These are phyloP conservation scores for Phytophthora colocasiae DNA, from an alignment of 352 stramenopile species.

Conservation along the genomic window DNA sequence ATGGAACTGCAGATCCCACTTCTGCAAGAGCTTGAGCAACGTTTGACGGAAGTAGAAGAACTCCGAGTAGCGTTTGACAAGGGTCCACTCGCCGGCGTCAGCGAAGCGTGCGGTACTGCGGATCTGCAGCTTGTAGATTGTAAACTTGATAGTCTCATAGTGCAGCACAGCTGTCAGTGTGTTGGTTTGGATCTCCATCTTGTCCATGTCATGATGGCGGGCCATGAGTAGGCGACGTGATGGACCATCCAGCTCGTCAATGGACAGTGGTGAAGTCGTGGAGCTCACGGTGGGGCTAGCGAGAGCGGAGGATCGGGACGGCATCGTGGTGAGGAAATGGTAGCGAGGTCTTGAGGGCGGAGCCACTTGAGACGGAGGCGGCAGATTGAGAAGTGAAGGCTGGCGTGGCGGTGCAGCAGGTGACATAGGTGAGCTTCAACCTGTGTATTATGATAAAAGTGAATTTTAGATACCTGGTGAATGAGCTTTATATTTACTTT, in stretches of 20 bases:
- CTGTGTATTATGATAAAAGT: neutral
- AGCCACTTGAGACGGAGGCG: conserved; percentile 33
- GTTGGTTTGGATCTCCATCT: conserved; percentile 58
- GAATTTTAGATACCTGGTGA: neutral
- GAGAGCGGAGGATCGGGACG: conserved; percentile 22
- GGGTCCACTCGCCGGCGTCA: conserved; percentile 49
- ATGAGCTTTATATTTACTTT: too few relatives aligned
- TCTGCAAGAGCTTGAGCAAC: conserved; percentile 55
- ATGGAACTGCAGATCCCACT: conserved; percentile 48
- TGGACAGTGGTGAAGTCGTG: conserved; percentile 24
- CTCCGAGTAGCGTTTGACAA: conserved; percentile 75
- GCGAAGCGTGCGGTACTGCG: conserved; percentile 38
- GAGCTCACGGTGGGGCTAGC: conserved; percentile 14
- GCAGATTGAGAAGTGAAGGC: conserved; percentile 37
- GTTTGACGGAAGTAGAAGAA: conserved; percentile 61
- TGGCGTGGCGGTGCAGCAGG: neutral
- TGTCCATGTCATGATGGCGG: conserved; percentile 55
- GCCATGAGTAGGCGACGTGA: conserved; percentile 52
- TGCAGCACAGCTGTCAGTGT: conserved; percentile 48
- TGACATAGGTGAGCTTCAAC: neutral
- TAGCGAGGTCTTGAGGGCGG: conserved; percentile 1
- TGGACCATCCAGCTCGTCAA: conserved; percentile 37
- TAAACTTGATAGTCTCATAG: conserved; percentile 56
- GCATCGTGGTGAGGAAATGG: conserved; percentile 19
- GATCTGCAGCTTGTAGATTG: conserved; percentile 73